Evolutionary conservation across 1,284 basidiomycete genomes (phyloP), one percentile per base, ranked within the genome.

Genomic region (Chiua sp.): DNA sequence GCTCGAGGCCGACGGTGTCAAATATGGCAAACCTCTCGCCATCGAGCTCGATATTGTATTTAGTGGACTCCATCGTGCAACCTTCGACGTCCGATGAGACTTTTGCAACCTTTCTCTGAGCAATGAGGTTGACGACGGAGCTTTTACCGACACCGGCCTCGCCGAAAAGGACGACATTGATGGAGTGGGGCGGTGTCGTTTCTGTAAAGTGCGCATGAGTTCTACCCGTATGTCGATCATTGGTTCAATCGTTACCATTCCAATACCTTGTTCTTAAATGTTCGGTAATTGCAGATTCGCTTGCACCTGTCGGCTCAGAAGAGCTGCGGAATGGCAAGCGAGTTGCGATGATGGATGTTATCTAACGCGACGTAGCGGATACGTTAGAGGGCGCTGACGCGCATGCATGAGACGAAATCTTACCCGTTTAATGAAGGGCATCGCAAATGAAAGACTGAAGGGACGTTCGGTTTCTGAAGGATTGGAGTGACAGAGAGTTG

Each of bases 1-100:
- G 78, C 50, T 79, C 67, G 18, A 81, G 74, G 22, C 80, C 79
- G 23, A 76, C 70, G 37, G 79, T 80, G 35, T 80, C 79, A 26
- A 73, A 80, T 52, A 80, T 65, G 15, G 60, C 4, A 23, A 67
- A 70, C 32, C 59, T 39, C 54, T 59, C 55, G 53, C 13, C 28
- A 49, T 65, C 67, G 12, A 76, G 64, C 18, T 57, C 8, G 56
- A 76, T 63, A n/a, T 56, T 20, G 22, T 73, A 62, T 23, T 60
- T 53, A 15, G 64, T 72, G n/a, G 64, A 70, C 39, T 68, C 62
- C 72, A 73, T 65, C 23, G 75, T 76, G 51, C 72, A 75, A 16
- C 68, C 69, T 16, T 65, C 56, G 3, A 70, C 68, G 44, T 68
- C 71, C 30, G 74, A 67, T 47, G 72, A 75, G 35, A 75, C 72